Evolutionary conservation across 2,329 filamentous ascomycete genomes (phyloP).

Genomic region (Aspergillus oerlinghausenensis): DNA sequence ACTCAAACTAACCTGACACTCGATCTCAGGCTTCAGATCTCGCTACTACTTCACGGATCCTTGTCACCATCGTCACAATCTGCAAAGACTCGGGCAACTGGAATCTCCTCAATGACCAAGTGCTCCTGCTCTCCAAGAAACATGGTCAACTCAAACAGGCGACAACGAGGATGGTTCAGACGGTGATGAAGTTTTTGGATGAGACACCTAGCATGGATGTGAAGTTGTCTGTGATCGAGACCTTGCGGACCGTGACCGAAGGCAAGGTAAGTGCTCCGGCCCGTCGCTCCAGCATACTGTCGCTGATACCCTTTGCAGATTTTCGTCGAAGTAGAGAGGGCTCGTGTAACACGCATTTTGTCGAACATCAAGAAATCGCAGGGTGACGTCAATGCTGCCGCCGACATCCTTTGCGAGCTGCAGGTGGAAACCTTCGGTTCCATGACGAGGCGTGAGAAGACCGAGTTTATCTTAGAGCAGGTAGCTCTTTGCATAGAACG

Average conservation of each 20-base stretch:
- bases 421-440: conserved; percentile 99
- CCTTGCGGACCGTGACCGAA: conserved; percentile 90
- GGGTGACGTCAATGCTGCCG: conserved; percentile 83
- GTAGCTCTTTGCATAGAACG: conserved; percentile 92
- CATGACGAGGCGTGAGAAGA: conserved; percentile 96
- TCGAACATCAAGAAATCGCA: conserved; percentile 97
- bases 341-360: conserved; percentile 87
- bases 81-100: conserved; percentile 91
- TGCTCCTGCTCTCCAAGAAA: conserved; percentile 94
- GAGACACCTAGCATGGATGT: conserved; percentile 78
- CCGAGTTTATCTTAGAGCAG: conserved; percentile 95
- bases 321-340: conserved; percentile 97
- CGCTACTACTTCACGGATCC: conserved; percentile 83
- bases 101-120: conserved; percentile 93
- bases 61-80: conserved; percentile 86
- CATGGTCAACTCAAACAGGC: conserved; percentile 99
- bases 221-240: conserved; percentile 92
- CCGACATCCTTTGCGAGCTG: conserved; percentile 91
- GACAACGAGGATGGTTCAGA: conserved; percentile 98
- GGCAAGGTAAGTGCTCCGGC: conserved; percentile 63
- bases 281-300: neutral
- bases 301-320: conserved; percentile 53
- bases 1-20: conserved; percentile 6
- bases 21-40: conserved; percentile 78
- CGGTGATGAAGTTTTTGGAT: conserved; percentile 87